Evolutionary conservation across 129 eudicot species (phyloP), one percentile per base, ranked within the genome.

Genomic region (Helianthus tuberosus): DNA sequence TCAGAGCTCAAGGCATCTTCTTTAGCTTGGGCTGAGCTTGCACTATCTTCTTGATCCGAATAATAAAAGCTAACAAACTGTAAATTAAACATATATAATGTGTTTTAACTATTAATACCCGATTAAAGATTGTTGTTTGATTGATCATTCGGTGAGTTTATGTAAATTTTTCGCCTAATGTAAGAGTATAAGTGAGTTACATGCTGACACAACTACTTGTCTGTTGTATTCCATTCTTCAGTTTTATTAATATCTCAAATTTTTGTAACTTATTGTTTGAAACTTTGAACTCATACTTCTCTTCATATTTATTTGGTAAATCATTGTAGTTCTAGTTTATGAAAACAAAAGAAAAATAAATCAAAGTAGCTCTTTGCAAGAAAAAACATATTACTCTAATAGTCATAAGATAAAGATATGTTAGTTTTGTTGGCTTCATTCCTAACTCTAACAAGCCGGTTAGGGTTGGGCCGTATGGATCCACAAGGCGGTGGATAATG

Each of bases 21-120:
- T 39, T 72, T 94, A 70, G 98, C 99, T 49, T 94, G 99, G 99
- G 99, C 97, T 27, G 99, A 94, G 68, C 89, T 94, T 68, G 96
- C 96, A 5, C 96, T 94, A 69, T 83, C 91, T 0, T 82, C 97
- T 0, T 93, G 83, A 86, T 72, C 83, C 29, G 54, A 66, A 13
- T 53, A 23, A 36, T 57, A 64, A 52, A 66, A 72, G 78, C 91
- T 85, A 86, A 87, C 89, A 74, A 61, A 79, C 79, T 83, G 96
- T 89, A 86, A 80, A 88, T 86, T 81, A 57, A 68, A 68, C 58
- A 83, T 50, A 73, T 50, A 72, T 43, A 12, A 49, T 41, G 25
- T 77, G 69, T 58, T 69, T n/a, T 76, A 43, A 43, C 47, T 73
- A 66, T 75, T 57, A 43, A 70, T 78, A 71, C 47, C 61, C 4